phyloP scores from a whole-genome alignment of 2,329 filamentous ascomycete genomes.

The Trichoderma atrobrunneum region DNA sequence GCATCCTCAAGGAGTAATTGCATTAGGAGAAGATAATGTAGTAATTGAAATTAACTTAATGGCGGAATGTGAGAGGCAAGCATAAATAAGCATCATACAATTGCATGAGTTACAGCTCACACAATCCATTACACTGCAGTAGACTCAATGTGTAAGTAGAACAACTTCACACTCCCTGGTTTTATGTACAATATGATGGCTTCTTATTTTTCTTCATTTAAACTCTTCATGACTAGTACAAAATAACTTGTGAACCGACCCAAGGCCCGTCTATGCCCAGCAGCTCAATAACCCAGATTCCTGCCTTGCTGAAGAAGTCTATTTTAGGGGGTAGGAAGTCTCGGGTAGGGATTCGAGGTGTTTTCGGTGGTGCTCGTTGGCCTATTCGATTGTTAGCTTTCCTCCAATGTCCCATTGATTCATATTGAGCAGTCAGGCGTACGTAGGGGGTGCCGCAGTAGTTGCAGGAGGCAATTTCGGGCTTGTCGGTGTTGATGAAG shows the following conservation, averaged over 20 bases:
- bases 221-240: constrained; percentile 15
- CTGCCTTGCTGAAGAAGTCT: constrained; percentile 24
- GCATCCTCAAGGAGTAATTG: background rate
- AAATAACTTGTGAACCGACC: background rate
- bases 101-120: background rate
- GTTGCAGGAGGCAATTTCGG: constrained; percentile 82
- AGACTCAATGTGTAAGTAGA: background rate
- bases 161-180: background rate
- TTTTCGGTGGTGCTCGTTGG: constrained; percentile 82
- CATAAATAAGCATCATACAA: background rate
- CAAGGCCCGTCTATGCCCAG: constrained; percentile 2
- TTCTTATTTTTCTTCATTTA: constrained; percentile 3
- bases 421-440: constrained; percentile 40
- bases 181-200: constrained; percentile 16
- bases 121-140: background rate
- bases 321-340: constrained; percentile 76
- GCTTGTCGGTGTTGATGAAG: constrained; percentile 98
- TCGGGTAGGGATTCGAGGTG: constrained; percentile 78
- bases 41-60: background rate
- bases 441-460: constrained; percentile 96
- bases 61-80: background rate
- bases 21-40: background rate
- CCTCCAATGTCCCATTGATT: background rate
- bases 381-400: constrained; percentile 50
- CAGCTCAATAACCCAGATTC: background rate